A percentile compares a stretch with the other conserved stretches of the same genome.
Conservation (phyloP, 495 filamentous ascomycete genomes). For the Penicillium diatomitis region DNA sequence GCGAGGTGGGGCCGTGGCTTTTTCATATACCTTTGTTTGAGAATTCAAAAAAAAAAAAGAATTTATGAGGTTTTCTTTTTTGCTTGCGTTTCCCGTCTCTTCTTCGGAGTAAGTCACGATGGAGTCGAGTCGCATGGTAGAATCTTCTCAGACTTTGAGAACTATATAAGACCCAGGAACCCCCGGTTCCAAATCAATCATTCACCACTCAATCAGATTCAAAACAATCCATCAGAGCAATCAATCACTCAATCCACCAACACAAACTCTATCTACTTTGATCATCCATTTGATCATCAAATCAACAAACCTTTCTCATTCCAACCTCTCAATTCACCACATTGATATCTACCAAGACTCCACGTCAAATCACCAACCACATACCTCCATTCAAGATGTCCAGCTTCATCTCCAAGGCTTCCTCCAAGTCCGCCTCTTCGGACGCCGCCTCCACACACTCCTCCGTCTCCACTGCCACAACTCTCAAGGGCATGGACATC, state of each 20-base stretch:
- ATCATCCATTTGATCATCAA: background rate
- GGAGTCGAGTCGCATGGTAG: no score
- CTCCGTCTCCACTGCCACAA: conserved; percentile 20
- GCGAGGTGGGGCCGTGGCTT: conserved; percentile 8
- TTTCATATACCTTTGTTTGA: no score
- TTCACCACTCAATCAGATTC: conserved; percentile 3
- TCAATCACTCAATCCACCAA: background rate
- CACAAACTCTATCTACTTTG: background rate
- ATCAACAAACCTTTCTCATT: background rate
- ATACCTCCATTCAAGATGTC: conserved; percentile 6
- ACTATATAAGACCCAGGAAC: conserved; percentile 6
- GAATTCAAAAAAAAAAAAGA: no score
- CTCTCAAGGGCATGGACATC: conserved; percentile 15
- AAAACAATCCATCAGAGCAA: background rate
- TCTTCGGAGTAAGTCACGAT: conserved; percentile 4
- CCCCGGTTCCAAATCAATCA: background rate
- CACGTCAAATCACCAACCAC: background rate
- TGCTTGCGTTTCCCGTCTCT: conserved; percentile 2
- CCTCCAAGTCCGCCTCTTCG: conserved; percentile 10
- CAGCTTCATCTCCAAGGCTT: conserved; percentile 6
- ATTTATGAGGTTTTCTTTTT: conserved; percentile 2
- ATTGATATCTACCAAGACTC: background rate
- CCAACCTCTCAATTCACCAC: background rate
- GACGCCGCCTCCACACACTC: conserved; percentile 19
- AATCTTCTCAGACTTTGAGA: background rate